A percentile compares a stretch with the other conserved stretches of the same genome.
Evolutionary conservation across 2,329 filamentous ascomycete species (phyloP).

Genomic region (Penicillium palitans): DNA sequence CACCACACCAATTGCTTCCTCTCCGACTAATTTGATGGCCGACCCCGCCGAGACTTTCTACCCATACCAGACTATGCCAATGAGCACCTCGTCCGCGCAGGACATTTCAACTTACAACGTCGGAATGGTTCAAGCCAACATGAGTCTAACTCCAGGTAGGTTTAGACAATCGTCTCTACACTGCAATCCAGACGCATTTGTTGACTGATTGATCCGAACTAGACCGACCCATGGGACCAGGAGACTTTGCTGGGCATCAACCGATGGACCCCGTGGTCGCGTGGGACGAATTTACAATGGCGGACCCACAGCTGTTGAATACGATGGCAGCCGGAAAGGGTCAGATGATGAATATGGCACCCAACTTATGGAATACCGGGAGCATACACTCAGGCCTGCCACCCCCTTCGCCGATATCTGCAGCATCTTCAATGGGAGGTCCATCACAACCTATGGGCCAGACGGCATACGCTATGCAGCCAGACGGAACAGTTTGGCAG

Average conservation of each 20-base stretch:
- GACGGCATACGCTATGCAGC: conserved; percentile 35
- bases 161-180: conserved; percentile 7
- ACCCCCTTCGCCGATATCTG: conserved; percentile 31
- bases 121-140: conserved; percentile 32
- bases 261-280: conserved; percentile 37
- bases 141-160: conserved; percentile 41
- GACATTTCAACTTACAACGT: conserved; percentile 38
- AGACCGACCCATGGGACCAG: conserved; percentile 33
- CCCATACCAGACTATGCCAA: conserved; percentile 37
- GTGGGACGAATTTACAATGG: conserved; percentile 42
- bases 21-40: conserved; percentile 32
- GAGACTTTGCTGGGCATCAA: conserved; percentile 33
- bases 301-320: conserved; percentile 39
- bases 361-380: conserved; percentile 35
- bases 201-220: conserved; percentile 14
- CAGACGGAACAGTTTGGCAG: conserved; percentile 41
- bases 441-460: conserved; percentile 35
- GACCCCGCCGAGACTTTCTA: conserved; percentile 42
- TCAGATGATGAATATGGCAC: conserved; percentile 37
- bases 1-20: conserved; percentile 49
- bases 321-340: conserved; percentile 33
- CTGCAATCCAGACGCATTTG: not conserved
- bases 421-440: conserved; percentile 33
- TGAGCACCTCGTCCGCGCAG: conserved; percentile 31
- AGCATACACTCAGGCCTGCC: conserved; percentile 32